Percentiles rank a stretch among this genome's conserved stretches.
phyloP scores from a whole-genome alignment of 345 rosid species.

The Sisymbrium altissimum region DNA sequence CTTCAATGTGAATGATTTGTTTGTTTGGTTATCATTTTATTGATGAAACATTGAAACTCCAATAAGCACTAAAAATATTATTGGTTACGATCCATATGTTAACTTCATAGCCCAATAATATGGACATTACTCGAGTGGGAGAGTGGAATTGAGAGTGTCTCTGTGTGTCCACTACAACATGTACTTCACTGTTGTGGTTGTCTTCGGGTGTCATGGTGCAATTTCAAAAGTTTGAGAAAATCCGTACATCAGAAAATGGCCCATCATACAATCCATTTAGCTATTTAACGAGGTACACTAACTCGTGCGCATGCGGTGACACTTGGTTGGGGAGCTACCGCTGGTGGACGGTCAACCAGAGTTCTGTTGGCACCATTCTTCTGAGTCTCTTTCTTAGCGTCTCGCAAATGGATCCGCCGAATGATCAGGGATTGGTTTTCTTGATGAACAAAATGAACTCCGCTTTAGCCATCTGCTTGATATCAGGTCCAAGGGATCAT shows the following conservation, averaged over 20 bases:
- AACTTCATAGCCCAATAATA: no score
- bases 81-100: no score
- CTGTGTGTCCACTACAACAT: constrained; percentile 14
- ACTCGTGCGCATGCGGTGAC: constrained; percentile 67
- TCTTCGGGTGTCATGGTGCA: constrained; percentile 59
- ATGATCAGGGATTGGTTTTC: constrained; percentile 36
- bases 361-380: constrained; percentile 63
- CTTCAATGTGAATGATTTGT: neutral
- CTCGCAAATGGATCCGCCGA: constrained; percentile 31
- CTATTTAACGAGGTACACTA: constrained; percentile 76
- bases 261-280: constrained; percentile 59
- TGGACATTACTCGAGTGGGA: constrained; percentile 31
- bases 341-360: constrained; percentile 79
- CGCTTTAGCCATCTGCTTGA: constrained; percentile 54
- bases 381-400: constrained; percentile 49
- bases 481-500: constrained; percentile 64
- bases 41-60: neutral
- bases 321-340: no score
- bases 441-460: constrained; percentile 44
- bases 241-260: constrained; percentile 55
- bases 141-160: constrained; percentile 29
- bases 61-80: neutral
- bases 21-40: neutral
- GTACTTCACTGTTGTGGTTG: constrained; percentile 57
- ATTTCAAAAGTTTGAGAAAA: constrained; percentile 60